Conservation (phyloP, 78 protist genomes). For the slime mould (Dictyostelium discoideum) region DNA sequence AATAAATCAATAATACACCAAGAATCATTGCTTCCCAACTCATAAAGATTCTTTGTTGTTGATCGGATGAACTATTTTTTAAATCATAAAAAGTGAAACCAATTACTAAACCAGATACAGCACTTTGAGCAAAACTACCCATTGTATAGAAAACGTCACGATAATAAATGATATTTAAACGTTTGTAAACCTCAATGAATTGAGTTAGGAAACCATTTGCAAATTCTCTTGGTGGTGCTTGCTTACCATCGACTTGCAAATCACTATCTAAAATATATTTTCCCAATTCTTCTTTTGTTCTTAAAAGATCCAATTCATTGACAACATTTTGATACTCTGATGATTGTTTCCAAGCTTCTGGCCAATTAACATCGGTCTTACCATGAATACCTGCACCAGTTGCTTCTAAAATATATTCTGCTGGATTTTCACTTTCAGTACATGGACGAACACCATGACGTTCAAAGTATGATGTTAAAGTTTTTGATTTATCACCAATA, state of each 20-base stretch:
- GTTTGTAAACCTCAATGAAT: conserved; percentile 69
- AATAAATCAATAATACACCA: conserved; percentile 46
- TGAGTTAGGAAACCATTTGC: conserved; percentile 30
- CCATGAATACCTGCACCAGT: conserved; percentile 84
- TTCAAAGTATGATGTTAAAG: conserved; percentile 46
- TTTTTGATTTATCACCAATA: conserved; percentile 62
- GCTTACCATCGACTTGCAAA: not conserved
- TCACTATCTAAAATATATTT: not conserved
- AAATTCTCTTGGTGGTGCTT: conserved; percentile 59
- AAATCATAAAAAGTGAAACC: conserved; percentile 75
- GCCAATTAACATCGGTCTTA: conserved; percentile 67
- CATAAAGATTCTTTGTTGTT: conserved; percentile 59
- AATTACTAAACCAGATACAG: conserved; percentile 36
- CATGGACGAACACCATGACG: conserved; percentile 61
- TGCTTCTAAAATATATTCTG: conserved; percentile 79
- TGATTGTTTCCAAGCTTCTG: conserved; percentile 56
- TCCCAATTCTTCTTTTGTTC: not conserved
- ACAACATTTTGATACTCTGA: conserved; percentile 1
- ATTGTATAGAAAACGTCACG: conserved; percentile 68
- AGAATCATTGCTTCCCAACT: conserved; percentile 48
- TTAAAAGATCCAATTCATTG: conserved; percentile 15
- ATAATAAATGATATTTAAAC: conserved; percentile 61
- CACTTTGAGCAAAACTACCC: conserved; percentile 57
- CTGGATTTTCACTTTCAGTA: conserved; percentile 80
- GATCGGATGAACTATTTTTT: conserved; percentile 47